A percentile compares a stretch with the other conserved stretches of the same genome.
Evolutionary conservation across 2,329 filamentous ascomycete species (phyloP).

Genomic region (Rutstroemia sp.): DNA sequence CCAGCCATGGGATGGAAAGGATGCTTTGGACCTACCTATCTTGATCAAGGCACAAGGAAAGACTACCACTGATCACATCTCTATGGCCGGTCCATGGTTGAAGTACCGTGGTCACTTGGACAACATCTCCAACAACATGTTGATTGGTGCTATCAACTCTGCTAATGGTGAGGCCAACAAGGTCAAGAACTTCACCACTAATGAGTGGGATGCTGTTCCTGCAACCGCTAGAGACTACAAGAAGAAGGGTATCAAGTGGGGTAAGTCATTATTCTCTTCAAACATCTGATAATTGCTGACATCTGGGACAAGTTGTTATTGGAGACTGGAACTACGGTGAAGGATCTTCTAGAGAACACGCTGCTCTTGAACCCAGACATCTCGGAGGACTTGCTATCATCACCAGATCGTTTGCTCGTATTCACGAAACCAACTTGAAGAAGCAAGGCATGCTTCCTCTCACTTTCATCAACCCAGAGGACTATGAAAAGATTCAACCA

Average conservation of each 20-base stretch:
- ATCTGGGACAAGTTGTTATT: slow-evolving; percentile 53
- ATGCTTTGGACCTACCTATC: slow-evolving; percentile 75
- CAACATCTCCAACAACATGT: slow-evolving; percentile 99
- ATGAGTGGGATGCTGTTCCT: slow-evolving; percentile 80
- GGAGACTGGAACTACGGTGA: slow-evolving; percentile 99
- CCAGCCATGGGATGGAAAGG: slow-evolving; percentile 84
- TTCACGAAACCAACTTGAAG: slow-evolving; percentile 99
- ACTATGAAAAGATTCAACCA: slow-evolving; percentile 95
- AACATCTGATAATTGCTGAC: no score
- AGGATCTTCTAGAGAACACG: slow-evolving; percentile 95
- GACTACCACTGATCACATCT: slow-evolving; percentile 96
- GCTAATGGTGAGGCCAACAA: slow-evolving; percentile 98
- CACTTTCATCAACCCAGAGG: slow-evolving; percentile 87
- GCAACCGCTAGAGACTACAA: slow-evolving; percentile 98
- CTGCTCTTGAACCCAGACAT: slow-evolving; percentile 94
- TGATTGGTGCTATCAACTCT: slow-evolving; percentile 94
- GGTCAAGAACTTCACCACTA: slow-evolving; percentile 82
- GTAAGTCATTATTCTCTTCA: no score
- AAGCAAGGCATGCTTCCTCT: slow-evolving; percentile 99
- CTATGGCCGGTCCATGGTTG: slow-evolving; percentile 93
- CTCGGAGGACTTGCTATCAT: slow-evolving; percentile 96
- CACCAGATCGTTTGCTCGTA: slow-evolving; percentile 92
- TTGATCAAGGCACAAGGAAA: slow-evolving; percentile 96
- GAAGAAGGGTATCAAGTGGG: slow-evolving; percentile 91
- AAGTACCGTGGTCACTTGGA: slow-evolving; percentile 98